phyloP scores from a whole-genome alignment of 1,284 basidiomycete genomes.

The Puccinia triticina region DNA sequence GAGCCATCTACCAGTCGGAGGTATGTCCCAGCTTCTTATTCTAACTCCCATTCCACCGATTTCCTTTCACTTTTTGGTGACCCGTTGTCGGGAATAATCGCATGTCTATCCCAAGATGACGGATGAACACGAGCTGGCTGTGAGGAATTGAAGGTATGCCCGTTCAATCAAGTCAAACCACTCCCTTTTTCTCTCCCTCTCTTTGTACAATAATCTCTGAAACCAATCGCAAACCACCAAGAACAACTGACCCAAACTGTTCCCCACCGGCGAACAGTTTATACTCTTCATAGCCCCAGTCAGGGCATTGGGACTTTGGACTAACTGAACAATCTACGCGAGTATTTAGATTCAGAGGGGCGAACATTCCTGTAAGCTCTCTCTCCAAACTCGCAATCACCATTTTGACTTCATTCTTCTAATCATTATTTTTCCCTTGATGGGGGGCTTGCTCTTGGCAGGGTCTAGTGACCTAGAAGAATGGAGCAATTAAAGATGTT shows the following conservation, averaged over 20 bases:
- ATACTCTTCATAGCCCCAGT: constrained; percentile 63
- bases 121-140: constrained; percentile 51
- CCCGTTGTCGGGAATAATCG: too few species aligned
- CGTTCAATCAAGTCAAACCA: constrained; percentile 53
- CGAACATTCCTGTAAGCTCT: background rate
- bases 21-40: background rate
- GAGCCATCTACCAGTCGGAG: background rate
- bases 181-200: constrained; percentile 53
- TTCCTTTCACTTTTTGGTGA: background rate
- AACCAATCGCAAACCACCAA: background rate
- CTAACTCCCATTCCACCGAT: background rate
- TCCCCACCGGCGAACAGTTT: background rate
- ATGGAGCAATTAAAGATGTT: background rate
- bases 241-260: background rate
- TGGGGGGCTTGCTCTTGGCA: background rate
- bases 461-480: constrained; percentile 14
- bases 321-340: constrained; percentile 88
- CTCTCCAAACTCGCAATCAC: background rate
- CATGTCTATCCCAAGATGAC: background rate
- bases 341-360: constrained; percentile 55
- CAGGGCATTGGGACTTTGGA: constrained; percentile 91
- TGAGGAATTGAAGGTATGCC: constrained; percentile 51
- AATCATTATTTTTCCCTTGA: background rate
- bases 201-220: too few species aligned
- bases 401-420: background rate